Base-by-base conservation (phyloP, 106 monocot species). In the Platanthera guangdongensis region DNA sequence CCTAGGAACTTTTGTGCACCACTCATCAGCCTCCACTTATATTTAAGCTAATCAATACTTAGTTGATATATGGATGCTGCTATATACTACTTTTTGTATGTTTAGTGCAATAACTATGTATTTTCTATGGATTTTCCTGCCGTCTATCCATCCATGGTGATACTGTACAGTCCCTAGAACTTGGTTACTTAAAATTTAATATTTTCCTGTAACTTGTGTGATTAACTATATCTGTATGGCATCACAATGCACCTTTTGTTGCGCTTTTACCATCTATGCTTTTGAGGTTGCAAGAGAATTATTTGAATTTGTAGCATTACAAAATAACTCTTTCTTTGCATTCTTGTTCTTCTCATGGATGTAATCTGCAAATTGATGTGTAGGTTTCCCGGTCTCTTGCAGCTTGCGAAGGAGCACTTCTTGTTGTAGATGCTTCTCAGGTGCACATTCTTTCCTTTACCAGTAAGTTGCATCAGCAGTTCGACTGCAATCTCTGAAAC, bases 371-470 rank as follows among this genome's bases (percentile, higher is more conserved):
- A 47, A 12, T 32, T 76, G 75, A 28, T 70, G 47, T 72, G 60
- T 74, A 96, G 95, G 95, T 94, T 75, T 97, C 97, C 78, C 91
- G 97, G 51, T 97, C 97, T 83, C 89, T 94, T 81, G 97, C 91
- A 8, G 97, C 97, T 78, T 97, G 97, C 76, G 97, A 97, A 87
- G 97, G 97, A 78, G 97, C 93, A 47, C 91, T 97, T 83, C 87
- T 97, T 67, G 97, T 97, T 73, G 91, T 94, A 63, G 97, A 97
- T 86, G 94, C 97, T 85, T 94, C 97, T 84, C 93, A 96, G 95
- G 95, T 93, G 80, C 74, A 75, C 54, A 54, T 54, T 74, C 76
- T 83, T 69, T 57, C 68, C 75, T 64, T 52, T 73, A 62, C 63
- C 72, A 82, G 78, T 76, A 84, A 77, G 79, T 75, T 81, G 18